These are phyloP conservation scores for Daldinia loculata DNA, from an alignment of 495 filamentous ascomycete species.

Conservation along the genomic window DNA sequence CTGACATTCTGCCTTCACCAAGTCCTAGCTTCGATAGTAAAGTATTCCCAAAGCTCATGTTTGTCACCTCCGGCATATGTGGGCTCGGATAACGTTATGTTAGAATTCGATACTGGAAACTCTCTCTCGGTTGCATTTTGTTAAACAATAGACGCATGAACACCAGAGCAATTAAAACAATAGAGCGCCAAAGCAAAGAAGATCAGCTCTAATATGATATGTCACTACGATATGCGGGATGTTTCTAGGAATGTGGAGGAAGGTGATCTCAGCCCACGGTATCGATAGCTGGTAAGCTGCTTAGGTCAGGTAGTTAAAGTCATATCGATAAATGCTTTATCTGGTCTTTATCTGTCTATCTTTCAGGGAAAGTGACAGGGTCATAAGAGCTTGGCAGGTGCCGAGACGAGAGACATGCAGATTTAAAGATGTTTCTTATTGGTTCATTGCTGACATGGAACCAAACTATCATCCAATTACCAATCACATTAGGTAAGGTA, in stretches of 20 bases:
- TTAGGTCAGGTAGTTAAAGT: not conserved
- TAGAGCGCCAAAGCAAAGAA: not conserved
- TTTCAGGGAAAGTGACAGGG: not conserved
- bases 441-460: slow-evolving; percentile 4
- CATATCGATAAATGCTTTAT: slow-evolving; percentile 31
- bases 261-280: not conserved
- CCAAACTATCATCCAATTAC: not conserved
- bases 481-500: not conserved
- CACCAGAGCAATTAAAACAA: not conserved
- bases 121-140: slow-evolving; percentile 22
- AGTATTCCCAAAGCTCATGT: slow-evolving; percentile 43
- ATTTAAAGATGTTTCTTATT: slow-evolving; percentile 7
- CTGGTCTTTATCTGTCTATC: slow-evolving; percentile 18
- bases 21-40: slow-evolving; percentile 40
- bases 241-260: not conserved
- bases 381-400: slow-evolving; percentile 35
- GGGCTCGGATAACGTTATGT: not conserved
- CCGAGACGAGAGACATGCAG: slow-evolving; percentile 24
- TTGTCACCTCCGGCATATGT: not conserved
- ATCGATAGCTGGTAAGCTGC: slow-evolving; percentile 5
- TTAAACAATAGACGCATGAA: not conserved
- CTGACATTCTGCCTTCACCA: slow-evolving; percentile 36
- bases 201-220: not conserved
- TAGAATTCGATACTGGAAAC: not conserved
- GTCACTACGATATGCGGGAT: not conserved